Percentiles rank a stretch among this genome's conserved stretches.
These are phyloP conservation scores for Akebia trifoliata DNA, from an alignment of 164 flowering plant genomes.

Conservation along the genomic window DNA sequence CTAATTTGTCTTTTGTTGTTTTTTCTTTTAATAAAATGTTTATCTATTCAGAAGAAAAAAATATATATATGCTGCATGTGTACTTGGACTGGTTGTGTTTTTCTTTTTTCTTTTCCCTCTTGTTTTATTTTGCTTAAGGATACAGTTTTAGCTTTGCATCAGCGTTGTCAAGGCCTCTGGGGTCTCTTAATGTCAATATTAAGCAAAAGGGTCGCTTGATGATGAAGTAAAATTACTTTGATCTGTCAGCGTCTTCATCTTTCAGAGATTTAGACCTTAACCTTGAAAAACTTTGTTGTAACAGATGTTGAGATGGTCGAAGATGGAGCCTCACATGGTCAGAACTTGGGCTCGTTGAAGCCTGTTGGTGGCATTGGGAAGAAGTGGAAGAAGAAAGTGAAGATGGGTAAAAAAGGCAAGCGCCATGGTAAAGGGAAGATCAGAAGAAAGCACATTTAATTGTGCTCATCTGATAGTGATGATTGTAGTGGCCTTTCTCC, in stretches of 20 bases:
- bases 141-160: background rate
- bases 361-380: constrained; percentile 32
- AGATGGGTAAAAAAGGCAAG: constrained; percentile 29
- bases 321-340: constrained; percentile 5
- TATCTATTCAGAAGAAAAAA: no score
- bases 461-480: no score
- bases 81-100: no score
- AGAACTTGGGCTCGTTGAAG: constrained; percentile 21
- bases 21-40: no score
- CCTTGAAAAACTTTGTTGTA: background rate
- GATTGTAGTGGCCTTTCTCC: no score
- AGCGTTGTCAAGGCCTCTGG: background rate
- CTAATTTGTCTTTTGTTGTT: no score
- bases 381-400: constrained; percentile 36
- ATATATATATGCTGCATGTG: no score
- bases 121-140: background rate
- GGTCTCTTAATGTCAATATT: background rate
- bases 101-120: no score
- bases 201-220: no score
- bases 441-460: constrained; percentile 24
- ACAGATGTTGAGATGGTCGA: constrained; percentile 42
- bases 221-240: background rate
- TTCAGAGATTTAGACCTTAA: background rate
- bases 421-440: constrained; percentile 29
- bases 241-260: background rate